phyloP scores from a whole-genome alignment of 2,329 filamentous ascomycete species.

The Fusarium robinianum region DNA sequence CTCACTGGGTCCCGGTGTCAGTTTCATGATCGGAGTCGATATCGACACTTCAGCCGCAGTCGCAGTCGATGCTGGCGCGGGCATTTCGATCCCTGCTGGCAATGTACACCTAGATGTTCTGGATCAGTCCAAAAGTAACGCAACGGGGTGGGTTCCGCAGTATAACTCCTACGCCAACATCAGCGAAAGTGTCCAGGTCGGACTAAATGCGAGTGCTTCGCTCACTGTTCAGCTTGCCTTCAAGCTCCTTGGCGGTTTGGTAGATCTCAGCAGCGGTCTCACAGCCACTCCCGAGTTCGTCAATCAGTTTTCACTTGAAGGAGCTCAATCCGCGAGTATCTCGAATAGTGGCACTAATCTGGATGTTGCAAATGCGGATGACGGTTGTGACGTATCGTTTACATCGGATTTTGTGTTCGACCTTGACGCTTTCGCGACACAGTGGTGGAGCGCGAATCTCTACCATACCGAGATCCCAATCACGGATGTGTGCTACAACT shows the following conservation, averaged over 20 bases:
- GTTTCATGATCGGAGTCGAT: conserved; percentile 45
- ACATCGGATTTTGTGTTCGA: conserved; percentile 37
- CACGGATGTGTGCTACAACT: conserved; percentile 26
- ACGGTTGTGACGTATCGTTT: conserved; percentile 31
- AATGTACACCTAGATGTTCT: conserved; percentile 47
- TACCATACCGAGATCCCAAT: conserved; percentile 25
- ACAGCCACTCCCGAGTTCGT: conserved; percentile 44
- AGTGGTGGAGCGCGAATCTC: conserved; percentile 34
- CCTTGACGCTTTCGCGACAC: conserved; percentile 33
- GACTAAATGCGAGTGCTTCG: conserved; percentile 34
- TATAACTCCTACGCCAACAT: conserved; percentile 43
- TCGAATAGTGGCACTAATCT: conserved; percentile 4
- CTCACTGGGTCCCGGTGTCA: conserved; percentile 44
- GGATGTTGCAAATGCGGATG: conserved; percentile 8
- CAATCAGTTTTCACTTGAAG: conserved; percentile 42
- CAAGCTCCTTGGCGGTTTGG: conserved; percentile 41
- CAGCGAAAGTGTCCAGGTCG: conserved; percentile 26
- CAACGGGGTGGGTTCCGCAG: conserved; percentile 44
- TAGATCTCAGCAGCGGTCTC: conserved; percentile 46
- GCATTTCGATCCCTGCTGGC: conserved; percentile 41
- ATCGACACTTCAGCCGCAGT: conserved; percentile 42
- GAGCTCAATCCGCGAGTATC: conserved; percentile 31
- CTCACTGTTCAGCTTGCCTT: conserved; percentile 46
- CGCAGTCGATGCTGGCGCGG: conserved; percentile 38
- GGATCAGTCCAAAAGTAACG: conserved; percentile 33